Base-by-base conservation (phyloP, 2,329 filamentous ascomycete genomes). In the Chrysoporthe puriensis region DNA sequence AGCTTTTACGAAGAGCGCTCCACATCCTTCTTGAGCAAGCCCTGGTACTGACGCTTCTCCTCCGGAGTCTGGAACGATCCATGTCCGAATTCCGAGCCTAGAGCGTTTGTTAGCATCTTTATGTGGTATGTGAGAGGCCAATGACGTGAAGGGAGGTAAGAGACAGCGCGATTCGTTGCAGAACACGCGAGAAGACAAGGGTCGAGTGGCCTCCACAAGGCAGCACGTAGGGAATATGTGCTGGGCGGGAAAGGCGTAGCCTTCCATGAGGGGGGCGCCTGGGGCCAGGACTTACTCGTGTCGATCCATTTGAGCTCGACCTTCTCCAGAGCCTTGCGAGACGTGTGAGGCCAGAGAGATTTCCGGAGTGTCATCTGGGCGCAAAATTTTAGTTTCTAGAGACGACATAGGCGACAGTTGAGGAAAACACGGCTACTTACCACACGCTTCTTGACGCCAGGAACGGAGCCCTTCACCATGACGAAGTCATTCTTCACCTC, bases 221-320 rank as follows among this genome's bases (percentile, higher is more conserved):
- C 21, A 21, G 5, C 18, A 21, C 3, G 8, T 7, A 26, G 50
- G 26, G 50, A 54, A 21, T 5, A 52, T 52, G 13, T 32, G 3
- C 4, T 32, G n/a, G n/a, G 9, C 48, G 21, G 26, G 11, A 11
- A 13, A 32, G 6, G 48, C 48, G 8, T 32, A 21, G 9, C 13
- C 3, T 32, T 32, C 57, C n/a, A 13, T 26, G n/a, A 21, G 36
- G 21, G n/a, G 50, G n/a, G 14, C 7, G 13, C n/a, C n/a, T 21
- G n/a, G 40, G 57, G 21, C 11, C 21, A 13, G 4, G n/a, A 60
- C 57, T 44, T 60, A 60, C 62, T 54, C 78, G 96, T 99, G 80
- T 99, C 96, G 91, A 99, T 99, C 96, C 96, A 99, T 87, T 99
- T 99, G 87, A 99, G 92, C 80, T 95, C 93, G 83, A 98, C 92